These are phyloP conservation scores for Ajuga reptans DNA, from an alignment of 305 asterid species.

Conservation along the genomic window DNA sequence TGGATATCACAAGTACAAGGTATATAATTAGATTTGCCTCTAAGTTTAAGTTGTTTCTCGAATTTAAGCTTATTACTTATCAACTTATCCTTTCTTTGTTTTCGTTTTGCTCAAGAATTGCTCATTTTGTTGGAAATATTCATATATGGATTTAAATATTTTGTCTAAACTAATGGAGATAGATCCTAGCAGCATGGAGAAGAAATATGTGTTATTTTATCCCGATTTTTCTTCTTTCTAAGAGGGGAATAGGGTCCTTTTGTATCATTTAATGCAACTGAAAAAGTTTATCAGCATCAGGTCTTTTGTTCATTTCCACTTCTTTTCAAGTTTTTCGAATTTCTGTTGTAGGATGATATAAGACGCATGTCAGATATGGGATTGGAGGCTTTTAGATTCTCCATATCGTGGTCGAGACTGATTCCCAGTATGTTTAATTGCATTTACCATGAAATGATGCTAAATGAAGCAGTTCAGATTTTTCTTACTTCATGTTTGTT, in stretches of 20 bases:
- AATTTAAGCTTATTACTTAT: not conserved
- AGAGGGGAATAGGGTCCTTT: no score
- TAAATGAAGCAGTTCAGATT: not conserved
- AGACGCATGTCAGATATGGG: slow-evolving; percentile 27
- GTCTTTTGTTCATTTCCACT: not conserved
- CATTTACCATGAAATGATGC: not conserved
- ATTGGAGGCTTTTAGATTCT: slow-evolving; percentile 37
- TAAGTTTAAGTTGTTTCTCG: not conserved
- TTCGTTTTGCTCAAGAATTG: not conserved
- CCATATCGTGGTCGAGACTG: slow-evolving; percentile 48
- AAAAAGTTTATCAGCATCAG: not conserved
- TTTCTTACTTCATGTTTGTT: not conserved
- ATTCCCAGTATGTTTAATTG: slow-evolving; percentile 38
- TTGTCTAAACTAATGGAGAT: not conserved
- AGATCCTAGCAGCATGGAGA: no score
- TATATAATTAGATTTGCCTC: not conserved
- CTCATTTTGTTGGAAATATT: not conserved
- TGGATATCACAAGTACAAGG: slow-evolving; percentile 62
- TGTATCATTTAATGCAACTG: not conserved
- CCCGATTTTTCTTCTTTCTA: not conserved
- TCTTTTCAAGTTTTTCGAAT: not conserved
- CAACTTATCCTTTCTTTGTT: not conserved
- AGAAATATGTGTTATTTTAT: no score
- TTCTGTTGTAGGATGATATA: slow-evolving; percentile 29
- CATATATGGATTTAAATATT: not conserved